Evolutionary conservation across 768 basidiomycete genomes (phyloP), one percentile per base, ranked within the genome.

Genomic region (Grammothele lineata): DNA sequence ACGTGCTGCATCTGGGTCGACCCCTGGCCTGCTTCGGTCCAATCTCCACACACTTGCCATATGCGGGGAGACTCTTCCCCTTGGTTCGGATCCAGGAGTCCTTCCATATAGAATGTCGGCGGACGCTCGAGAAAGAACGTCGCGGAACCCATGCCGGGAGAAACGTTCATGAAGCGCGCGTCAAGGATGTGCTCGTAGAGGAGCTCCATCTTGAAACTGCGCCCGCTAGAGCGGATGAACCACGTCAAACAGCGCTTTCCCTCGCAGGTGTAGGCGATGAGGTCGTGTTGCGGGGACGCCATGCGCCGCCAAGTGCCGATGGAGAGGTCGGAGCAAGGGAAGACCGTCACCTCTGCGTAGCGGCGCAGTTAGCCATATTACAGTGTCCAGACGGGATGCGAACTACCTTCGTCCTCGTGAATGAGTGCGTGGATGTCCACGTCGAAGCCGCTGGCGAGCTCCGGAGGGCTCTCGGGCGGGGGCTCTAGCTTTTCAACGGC

Each of bases 201-300:
- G 15, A 91, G 73, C 51, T 87, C 85, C 85, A 92, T 92, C 65
- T 91, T 91, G 74, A 90, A 91, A 17, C 85, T 78, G 52, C 75
- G 76, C 18, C 85, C 86, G 1, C 68, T 72, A 5, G 84, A 84
- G 34, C 81, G 78, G 45, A 92, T 83, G 63, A 83, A 92, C 90
- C 90, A 92, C 4, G 77, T 78, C 23, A 92, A 67, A 57, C 76
- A 81, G 34, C 75, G 79, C 55, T 78, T 84, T 34, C 62, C 51
- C 19, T 89, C 83, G 62, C 77, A 89, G 11, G 85, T 70, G 63
- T 90, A 92, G 2, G 86, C 85, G 26, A 91, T 72, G 8, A 92
- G 72, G 63, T 88, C 87, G 53, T 83, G 74, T 43, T 75, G 76
- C 19, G 70, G 63, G 32, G 79, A 77, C 1, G 80, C 77, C 33